These are phyloP conservation scores for Gnetum montanum DNA, from an alignment of 75 land plant genomes.

Conservation along the genomic window DNA sequence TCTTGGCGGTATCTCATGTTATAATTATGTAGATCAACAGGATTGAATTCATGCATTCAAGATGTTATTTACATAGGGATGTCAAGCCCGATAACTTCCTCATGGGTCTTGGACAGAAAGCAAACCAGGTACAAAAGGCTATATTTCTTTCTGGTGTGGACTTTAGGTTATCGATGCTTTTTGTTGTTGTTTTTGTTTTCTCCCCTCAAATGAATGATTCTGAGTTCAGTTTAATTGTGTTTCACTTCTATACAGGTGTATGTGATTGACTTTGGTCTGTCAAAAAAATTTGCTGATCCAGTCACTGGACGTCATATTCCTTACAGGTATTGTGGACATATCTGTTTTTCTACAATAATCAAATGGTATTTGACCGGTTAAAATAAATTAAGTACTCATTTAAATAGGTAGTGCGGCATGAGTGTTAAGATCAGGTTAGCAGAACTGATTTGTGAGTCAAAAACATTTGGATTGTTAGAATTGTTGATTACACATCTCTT, in stretches of 20 bases:
- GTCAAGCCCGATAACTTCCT: constrained; percentile 92
- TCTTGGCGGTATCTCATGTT: background rate
- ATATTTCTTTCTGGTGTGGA: too few relatives aligned
- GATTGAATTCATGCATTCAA: constrained; percentile 78
- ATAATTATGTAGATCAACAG: constrained; percentile 41
- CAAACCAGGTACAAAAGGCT: background rate
- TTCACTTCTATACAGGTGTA: constrained; percentile 45
- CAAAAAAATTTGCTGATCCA: constrained; percentile 70
- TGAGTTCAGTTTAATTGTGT: background rate
- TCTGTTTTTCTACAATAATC: background rate
- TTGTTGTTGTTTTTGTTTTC: background rate
- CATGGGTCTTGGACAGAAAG: constrained; percentile 70
- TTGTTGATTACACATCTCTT: too few relatives aligned
- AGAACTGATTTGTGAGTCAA: too few relatives aligned
- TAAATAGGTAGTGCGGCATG: background rate
- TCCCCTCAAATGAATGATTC: background rate
- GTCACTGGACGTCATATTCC: constrained; percentile 68
- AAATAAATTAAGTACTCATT: background rate
- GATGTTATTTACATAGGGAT: constrained; percentile 77
- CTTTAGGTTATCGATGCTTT: background rate
- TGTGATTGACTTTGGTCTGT: constrained; percentile 84
- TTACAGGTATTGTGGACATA: constrained; percentile 61
- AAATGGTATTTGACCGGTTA: background rate
- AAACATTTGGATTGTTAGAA: too few relatives aligned
- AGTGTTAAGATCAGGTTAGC: background rate